Base-by-base conservation (phyloP, 1,139 yeast species). In the Nematodospora anomalae region DNA sequence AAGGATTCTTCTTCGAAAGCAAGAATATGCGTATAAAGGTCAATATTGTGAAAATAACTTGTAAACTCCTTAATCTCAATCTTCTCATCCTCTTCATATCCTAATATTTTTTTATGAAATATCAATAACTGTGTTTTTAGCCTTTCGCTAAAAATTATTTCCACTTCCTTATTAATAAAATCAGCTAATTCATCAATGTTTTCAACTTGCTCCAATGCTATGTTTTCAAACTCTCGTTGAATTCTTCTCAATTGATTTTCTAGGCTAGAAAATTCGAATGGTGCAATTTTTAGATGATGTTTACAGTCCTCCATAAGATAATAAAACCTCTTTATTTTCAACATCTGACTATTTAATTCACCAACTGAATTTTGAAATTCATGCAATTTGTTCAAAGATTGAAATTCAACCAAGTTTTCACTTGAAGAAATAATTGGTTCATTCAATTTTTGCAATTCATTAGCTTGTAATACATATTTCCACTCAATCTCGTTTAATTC, bases 381-480 rank as follows among this genome's bases (percentile, higher is more conserved):
- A 6, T 57, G 48, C 1, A 80, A 62, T 15, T 57, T 50, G 8
- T 60, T 56, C 13, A 74, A 58, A 5, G 76, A 67, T 28, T 61
- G 53, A 12, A 64, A 57, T 40, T 76, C 81, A 3, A 59, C 51
- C 16, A 60, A 46, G 22, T 53, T 52, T n/a, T 54, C 58, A 21
- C 50, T 50, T 8, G 37, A 25, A 12, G 37, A 30, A n/a, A 43
- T 31, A 8, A 26, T 14, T 9, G 41, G 36, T 20, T 37, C 46
- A 22, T 40, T 51, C 44, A 32, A 38, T 32, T 27, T 44, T 38
- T 51, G 52, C 26, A 70, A 49, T 32, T 80, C 84, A 30, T 70
- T 58, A 0, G 79, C 80, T 41, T 72, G 75, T 0, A 73, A 58
- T 13, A 83, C 53, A 9, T 72, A 63, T 4, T 67, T 70, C 95